Evolutionary conservation across 2,329 filamentous ascomycete genomes (phyloP), one percentile per base, ranked within the genome.

Genomic region (Aspergillus brasiliensis): DNA sequence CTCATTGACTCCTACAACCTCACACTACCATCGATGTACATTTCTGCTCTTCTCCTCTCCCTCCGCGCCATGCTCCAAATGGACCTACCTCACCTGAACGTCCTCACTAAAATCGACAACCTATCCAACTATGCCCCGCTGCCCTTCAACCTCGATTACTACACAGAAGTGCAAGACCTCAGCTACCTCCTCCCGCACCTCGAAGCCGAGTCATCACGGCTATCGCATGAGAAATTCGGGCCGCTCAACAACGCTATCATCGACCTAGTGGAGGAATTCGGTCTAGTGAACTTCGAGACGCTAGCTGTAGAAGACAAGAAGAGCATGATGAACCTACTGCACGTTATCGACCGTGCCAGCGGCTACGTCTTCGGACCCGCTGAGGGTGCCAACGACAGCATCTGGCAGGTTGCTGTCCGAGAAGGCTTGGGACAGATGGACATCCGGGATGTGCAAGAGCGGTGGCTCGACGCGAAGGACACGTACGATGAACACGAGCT

Each of bases 81-180:
- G 85, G 95, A 98, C 72, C 90, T 98, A 62, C 92, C 95, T 0
- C 92, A 97, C 73, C 83, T 99, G 67, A 99, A 99, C 72, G 91
- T 99, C 63, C 85, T 99, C 25, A 97, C 93, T 59, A 99, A 99
- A 79, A 96, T 99, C 78, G 95, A 99, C 78, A 97, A 97, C 73
- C 83, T 99, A 56, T 82, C 88, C 37, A 87, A 89, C 55, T 97
- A 97, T 72, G 89, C 91, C 49, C 86, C 91, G 25, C 83, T 99
- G 0, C 92, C 93, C 0, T 97, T 99, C 82, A 97, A 97, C 70
- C 87, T 99, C 61, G 93, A 97, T 66, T 99, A 89, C 77, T 99
- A 98, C 76, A 98, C 95, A 62, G 94, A 99, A 75, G 94, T 98
- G 7, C 93, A 99, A 76, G 92, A 97, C 70, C 84, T 99, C 3